Evolutionary conservation across 768 basidiomycete genomes (phyloP).

Genomic region (Antrodiella citrinella): DNA sequence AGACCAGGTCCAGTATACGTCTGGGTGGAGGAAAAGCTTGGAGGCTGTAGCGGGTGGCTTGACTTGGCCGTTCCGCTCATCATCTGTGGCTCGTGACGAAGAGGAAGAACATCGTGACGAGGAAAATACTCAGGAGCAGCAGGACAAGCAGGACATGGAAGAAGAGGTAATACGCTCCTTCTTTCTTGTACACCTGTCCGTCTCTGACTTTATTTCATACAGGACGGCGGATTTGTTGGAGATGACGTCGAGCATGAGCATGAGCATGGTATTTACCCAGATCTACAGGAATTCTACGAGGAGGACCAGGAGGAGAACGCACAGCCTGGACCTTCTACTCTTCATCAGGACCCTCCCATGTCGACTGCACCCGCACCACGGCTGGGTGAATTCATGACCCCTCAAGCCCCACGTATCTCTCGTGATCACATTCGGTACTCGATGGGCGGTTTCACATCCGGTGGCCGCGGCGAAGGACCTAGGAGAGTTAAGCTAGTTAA

Average conservation of each 20-base stretch:
- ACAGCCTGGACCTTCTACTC: background rate
- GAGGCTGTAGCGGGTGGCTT: slow-evolving; percentile 24
- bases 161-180: too few relatives aligned
- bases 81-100: slow-evolving; percentile 16
- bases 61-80: slow-evolving; percentile 22
- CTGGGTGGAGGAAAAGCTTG: slow-evolving; percentile 28
- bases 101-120: slow-evolving; percentile 11
- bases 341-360: slow-evolving; percentile 8
- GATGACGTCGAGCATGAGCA: slow-evolving; percentile 8
- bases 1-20: slow-evolving; percentile 12
- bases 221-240: too few relatives aligned
- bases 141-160: slow-evolving; percentile 11
- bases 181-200: too few relatives aligned
- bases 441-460: slow-evolving; percentile 26
- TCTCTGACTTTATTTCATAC: too few relatives aligned
- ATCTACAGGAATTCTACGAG: slow-evolving; percentile 1
- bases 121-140: too few relatives aligned
- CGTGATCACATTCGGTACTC: slow-evolving; percentile 25
- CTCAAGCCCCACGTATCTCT: slow-evolving; percentile 29
- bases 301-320: slow-evolving; percentile 3
- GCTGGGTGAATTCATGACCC: slow-evolving; percentile 46
- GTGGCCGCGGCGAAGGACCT: slow-evolving; percentile 27
- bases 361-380: slow-evolving; percentile 17
- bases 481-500: slow-evolving; percentile 40
- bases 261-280: slow-evolving; percentile 5